Percentiles rank a stretch among this genome's conserved stretches.
These are phyloP conservation scores for Coelastrella sp. DNA, from an alignment of 139 green algal genomes.

Conservation along the genomic window DNA sequence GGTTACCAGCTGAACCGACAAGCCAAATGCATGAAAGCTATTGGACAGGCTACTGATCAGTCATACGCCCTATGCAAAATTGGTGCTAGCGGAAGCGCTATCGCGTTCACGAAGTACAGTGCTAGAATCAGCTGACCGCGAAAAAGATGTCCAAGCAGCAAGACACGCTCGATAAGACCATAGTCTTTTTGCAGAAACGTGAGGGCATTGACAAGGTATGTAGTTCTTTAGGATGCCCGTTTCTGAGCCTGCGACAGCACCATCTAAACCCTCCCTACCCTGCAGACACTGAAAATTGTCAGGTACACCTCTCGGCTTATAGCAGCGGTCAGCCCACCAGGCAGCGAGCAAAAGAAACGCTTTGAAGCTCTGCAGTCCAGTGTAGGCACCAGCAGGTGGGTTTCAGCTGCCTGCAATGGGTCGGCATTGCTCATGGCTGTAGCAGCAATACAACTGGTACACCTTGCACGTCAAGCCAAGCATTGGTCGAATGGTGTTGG, in stretches of 20 bases:
- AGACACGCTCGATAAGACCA: conserved; percentile 70
- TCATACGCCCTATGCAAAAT: too few relatives aligned
- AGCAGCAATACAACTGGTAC: too few relatives aligned
- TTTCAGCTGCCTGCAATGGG: not conserved
- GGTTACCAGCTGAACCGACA: too few relatives aligned
- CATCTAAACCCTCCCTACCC: too few relatives aligned
- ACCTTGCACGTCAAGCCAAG: too few relatives aligned
- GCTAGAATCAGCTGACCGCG: too few relatives aligned
- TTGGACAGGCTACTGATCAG: too few relatives aligned
- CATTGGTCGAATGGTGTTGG: too few relatives aligned
- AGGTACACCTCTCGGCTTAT: conserved; percentile 80
- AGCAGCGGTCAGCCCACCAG: conserved; percentile 61
- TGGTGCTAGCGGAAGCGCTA: too few relatives aligned
- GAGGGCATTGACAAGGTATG: conserved; percentile 89
- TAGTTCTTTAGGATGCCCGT: not conserved
- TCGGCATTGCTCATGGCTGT: not conserved
- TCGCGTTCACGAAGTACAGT: too few relatives aligned
- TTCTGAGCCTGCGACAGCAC: not conserved
- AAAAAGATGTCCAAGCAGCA: conserved; percentile 24
- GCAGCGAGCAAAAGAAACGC: conserved; percentile 51
- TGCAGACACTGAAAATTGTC: conserved; percentile 78
- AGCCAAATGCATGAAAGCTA: too few relatives aligned
- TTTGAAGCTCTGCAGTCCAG: conserved; percentile 71
- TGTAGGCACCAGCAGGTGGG: conserved; percentile 78
- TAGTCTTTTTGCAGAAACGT: conserved; percentile 79